Conservation (phyloP, 208 protist genomes). For the Tetramitus jugosus region DNA sequence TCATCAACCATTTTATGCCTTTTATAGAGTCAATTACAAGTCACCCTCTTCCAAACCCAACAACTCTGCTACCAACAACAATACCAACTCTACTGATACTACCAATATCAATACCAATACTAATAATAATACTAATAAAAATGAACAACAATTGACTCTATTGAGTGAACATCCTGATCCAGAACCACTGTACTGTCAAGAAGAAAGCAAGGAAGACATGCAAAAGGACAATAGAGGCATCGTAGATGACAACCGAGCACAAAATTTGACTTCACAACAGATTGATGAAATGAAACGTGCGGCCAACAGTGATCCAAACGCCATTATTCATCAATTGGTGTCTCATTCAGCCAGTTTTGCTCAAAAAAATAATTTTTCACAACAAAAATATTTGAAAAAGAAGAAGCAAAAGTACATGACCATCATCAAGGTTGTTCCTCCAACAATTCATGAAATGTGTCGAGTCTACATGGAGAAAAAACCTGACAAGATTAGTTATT, state of each 20-base stretch:
- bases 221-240: neutral
- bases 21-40: too few relatives aligned
- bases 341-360: neutral
- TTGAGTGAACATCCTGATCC: too few relatives aligned
- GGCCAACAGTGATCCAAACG: neutral
- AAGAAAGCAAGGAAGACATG: neutral
- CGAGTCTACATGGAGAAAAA: slow-evolving; percentile 3
- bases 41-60: too few relatives aligned
- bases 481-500: slow-evolving; percentile 4
- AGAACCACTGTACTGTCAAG: too few relatives aligned
- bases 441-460: neutral
- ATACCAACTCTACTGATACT: too few relatives aligned
- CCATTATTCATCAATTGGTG: slow-evolving; percentile 8
- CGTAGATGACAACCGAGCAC: slow-evolving; percentile 5
- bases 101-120: too few relatives aligned
- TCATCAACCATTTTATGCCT: too few relatives aligned
- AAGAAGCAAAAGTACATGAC: slow-evolving; percentile 20
- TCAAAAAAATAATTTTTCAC: slow-evolving; percentile 2
- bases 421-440: neutral
- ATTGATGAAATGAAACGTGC: neutral
- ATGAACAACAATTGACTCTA: too few relatives aligned
- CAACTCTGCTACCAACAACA: too few relatives aligned
- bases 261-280: neutral
- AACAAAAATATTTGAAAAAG: slow-evolving; percentile 20
- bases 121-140: too few relatives aligned